phyloP scores from a whole-genome alignment of 2,329 filamentous ascomycete genomes.

The Cladosporium phlei region DNA sequence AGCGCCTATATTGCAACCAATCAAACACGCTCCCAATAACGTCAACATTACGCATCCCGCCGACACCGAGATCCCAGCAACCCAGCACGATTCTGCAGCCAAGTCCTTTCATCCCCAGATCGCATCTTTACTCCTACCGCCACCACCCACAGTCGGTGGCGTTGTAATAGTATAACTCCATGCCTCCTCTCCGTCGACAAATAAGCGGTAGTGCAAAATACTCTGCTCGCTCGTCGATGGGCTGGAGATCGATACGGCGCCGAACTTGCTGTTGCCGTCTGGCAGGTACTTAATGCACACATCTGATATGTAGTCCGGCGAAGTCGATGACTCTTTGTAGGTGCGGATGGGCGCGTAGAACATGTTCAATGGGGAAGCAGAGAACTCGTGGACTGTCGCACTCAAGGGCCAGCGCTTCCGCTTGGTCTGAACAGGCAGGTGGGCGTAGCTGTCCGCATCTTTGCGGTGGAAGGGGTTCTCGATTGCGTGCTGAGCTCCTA shows the following conservation, averaged over 20 bases:
- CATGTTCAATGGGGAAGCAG: constrained; percentile 84
- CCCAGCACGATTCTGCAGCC: too few species aligned
- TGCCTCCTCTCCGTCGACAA: constrained; percentile 70
- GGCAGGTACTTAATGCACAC: constrained; percentile 81
- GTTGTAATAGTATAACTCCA: constrained; percentile 60
- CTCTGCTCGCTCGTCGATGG: constrained; percentile 61
- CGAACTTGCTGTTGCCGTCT: constrained; percentile 84
- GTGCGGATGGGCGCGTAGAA: constrained; percentile 84
- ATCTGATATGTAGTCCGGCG: constrained; percentile 66
- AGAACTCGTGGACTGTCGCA: constrained; percentile 80
- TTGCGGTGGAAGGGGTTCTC: constrained; percentile 12
- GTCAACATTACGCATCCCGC: background rate
- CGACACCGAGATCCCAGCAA: too few species aligned
- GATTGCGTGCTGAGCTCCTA: constrained; percentile 16
- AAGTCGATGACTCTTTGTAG: constrained; percentile 59
- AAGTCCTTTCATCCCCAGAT: constrained; percentile 41
- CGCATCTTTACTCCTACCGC: constrained; percentile 41
- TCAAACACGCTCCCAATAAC: too few species aligned
- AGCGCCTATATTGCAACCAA: background rate
- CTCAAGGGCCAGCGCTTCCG: constrained; percentile 52
- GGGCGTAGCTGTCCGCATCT: background rate
- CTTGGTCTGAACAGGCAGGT: constrained; percentile 18
- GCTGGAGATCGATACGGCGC: constrained; percentile 71
- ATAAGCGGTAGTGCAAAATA: constrained; percentile 73
- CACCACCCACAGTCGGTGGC: constrained; percentile 37